phyloP scores from a whole-genome alignment of 1,284 basidiomycete species.

The Apiotrichum mycotoxinovorans region DNA sequence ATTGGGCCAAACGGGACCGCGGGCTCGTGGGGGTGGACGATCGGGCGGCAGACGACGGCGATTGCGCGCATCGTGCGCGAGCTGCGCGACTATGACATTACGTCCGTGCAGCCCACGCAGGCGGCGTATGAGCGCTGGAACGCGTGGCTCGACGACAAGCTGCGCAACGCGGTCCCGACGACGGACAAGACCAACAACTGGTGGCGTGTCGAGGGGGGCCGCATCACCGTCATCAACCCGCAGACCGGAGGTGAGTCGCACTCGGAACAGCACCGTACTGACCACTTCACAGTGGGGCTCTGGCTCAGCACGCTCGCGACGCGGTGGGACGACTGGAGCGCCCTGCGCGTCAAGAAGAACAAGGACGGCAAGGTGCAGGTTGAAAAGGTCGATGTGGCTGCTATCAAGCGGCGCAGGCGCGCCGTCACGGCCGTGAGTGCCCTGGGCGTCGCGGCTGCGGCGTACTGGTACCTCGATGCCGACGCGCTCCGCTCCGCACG shows the following conservation, averaged over 20 bases:
- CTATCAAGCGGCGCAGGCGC: not conserved
- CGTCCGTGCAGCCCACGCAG: slow-evolving; percentile 19
- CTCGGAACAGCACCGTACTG: not conserved
- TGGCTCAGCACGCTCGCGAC: slow-evolving; percentile 10
- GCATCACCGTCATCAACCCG: slow-evolving; percentile 16
- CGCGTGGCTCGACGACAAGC: slow-evolving; percentile 1
- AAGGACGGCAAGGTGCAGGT: slow-evolving; percentile 3
- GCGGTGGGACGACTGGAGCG: slow-evolving; percentile 12
- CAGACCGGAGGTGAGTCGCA: slow-evolving; percentile 7
- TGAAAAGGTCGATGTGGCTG: not conserved
- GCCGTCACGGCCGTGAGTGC: too few relatives aligned
- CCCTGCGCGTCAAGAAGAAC: slow-evolving; percentile 3
- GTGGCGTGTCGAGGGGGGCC: slow-evolving; percentile 4
- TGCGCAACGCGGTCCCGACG: not conserved
- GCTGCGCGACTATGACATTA: slow-evolving; percentile 18
- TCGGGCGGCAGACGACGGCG: slow-evolving; percentile 14
- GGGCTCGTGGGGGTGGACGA: slow-evolving; percentile 25
- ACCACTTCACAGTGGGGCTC: slow-evolving; percentile 2
- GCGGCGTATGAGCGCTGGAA: slow-evolving; percentile 17
- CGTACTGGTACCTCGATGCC: too few relatives aligned
- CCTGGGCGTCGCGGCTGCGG: too few relatives aligned
- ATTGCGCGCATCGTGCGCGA: slow-evolving; percentile 20
- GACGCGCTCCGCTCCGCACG: too few relatives aligned
- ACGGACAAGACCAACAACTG: slow-evolving; percentile 6
- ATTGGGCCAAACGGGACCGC: slow-evolving; percentile 27